Percentiles rank a stretch among this genome's conserved stretches.
phyloP scores from a whole-genome alignment of 495 filamentous ascomycete species.

The Tetracladium setigerum region DNA sequence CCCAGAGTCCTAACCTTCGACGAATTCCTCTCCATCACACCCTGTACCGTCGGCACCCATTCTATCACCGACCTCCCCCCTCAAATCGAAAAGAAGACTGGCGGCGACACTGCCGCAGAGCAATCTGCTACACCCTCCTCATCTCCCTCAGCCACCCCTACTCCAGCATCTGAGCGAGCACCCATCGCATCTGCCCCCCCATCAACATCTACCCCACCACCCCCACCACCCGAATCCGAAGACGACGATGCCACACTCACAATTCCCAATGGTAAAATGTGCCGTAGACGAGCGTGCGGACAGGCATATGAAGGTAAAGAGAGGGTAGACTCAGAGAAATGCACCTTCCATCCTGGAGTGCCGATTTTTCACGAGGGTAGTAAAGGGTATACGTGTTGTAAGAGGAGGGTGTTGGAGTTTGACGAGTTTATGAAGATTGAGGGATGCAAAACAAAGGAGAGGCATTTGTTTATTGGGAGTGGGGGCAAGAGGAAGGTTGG shows the following conservation, averaged over 20 bases:
- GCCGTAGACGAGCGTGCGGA: constrained; percentile 71
- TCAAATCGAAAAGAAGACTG: constrained; percentile 43
- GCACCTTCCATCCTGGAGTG: constrained; percentile 75
- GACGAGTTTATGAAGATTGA: constrained; percentile 95
- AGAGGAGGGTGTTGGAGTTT: constrained; percentile 89
- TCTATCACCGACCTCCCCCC: constrained; percentile 67
- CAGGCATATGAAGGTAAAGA: constrained; percentile 49
- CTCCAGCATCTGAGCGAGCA: constrained; percentile 38
- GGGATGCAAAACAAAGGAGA: constrained; percentile 74
- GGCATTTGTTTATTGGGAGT: constrained; percentile 82
- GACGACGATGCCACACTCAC: constrained; percentile 70
- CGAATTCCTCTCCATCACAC: constrained; percentile 90
- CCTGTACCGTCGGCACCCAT: constrained; percentile 92
- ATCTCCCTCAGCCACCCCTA: constrained; percentile 21
- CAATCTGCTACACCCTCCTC: constrained; percentile 20
- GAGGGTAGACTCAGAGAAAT: constrained; percentile 65
- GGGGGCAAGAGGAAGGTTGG: constrained; percentile 52
- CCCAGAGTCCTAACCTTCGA: constrained; percentile 96
- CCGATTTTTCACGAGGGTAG: constrained; percentile 95
- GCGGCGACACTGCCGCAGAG: constrained; percentile 20
- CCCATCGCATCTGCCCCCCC: constrained; percentile 45
- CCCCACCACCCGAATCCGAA: constrained; percentile 71
- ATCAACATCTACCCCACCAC: constrained; percentile 48
- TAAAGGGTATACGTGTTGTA: constrained; percentile 97
- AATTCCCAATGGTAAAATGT: constrained; percentile 64